These are phyloP conservation scores for Coprinellus aureogranulatus DNA, from an alignment of 768 basidiomycete genomes.

Conservation along the genomic window DNA sequence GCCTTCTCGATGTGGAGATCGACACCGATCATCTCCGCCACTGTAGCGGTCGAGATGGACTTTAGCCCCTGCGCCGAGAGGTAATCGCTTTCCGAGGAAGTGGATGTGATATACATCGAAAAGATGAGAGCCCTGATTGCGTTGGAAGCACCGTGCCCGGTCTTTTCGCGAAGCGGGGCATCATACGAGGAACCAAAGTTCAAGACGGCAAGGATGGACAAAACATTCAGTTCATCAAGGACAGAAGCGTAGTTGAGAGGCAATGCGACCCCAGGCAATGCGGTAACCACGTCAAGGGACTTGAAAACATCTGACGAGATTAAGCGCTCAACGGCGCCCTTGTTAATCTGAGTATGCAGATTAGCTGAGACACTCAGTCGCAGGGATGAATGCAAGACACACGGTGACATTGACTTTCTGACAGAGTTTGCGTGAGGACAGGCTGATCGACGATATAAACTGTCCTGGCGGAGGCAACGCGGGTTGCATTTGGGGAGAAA, in stretches of 20 bases:
- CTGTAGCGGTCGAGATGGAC: slow-evolving; percentile 46
- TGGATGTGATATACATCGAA: slow-evolving; percentile 66
- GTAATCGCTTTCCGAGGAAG: slow-evolving; percentile 52
- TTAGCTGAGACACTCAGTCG: neutral
- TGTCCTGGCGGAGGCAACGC: slow-evolving; percentile 44
- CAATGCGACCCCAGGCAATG: slow-evolving; percentile 66
- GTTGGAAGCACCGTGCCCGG: slow-evolving; percentile 82
- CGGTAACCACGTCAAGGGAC: slow-evolving; percentile 56
- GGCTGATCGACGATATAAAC: slow-evolving; percentile 51
- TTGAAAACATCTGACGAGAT: slow-evolving; percentile 64
- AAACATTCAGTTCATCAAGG: slow-evolving; percentile 74
- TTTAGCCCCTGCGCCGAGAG: slow-evolving; percentile 70
- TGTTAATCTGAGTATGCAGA: slow-evolving; percentile 46
- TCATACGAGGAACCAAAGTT: slow-evolving; percentile 87
- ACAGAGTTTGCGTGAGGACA: slow-evolving; percentile 50
- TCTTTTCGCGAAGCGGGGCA: slow-evolving; percentile 63
- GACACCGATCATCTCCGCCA: slow-evolving; percentile 74
- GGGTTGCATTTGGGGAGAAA: no score
- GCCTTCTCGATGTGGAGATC: slow-evolving; percentile 65
- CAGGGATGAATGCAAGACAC: slow-evolving; percentile 21
- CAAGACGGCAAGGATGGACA: slow-evolving; percentile 74
- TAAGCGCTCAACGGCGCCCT: slow-evolving; percentile 56
- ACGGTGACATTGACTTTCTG: slow-evolving; percentile 51
- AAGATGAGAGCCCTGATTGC: slow-evolving; percentile 74
- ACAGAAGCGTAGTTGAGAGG: slow-evolving; percentile 77